Base-by-base conservation (phyloP, 306 rosid species). In the Cucumis hystrix region DNA sequence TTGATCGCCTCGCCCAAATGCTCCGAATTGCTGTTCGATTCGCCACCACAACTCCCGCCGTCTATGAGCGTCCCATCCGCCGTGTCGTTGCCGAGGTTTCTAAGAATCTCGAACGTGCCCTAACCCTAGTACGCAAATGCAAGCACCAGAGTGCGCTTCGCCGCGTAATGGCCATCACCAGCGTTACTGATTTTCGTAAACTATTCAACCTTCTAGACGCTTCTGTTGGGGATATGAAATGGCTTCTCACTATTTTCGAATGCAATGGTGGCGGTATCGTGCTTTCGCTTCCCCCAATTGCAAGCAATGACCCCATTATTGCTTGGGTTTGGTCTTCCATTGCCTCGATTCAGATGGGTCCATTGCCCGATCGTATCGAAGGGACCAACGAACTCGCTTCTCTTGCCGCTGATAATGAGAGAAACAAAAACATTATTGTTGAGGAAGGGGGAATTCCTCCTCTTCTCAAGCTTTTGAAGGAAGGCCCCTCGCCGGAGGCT, bases 261-360 rank as follows among this genome's bases (percentile, higher is more conserved):
- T 87, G 73, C 74, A 41, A 39, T 33, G 86, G 91, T 5, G 91
- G 86, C n/a, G 97, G 86, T 1, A 70, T 83, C 45, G 75, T 67
- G 30, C 74, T 93, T 10, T 83, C 96, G 0, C 88, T 93, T 8
- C 96, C 97, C 1, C 96, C 93, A 3, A 93, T 93, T 16, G 93
- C 91, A 1, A 88, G 91, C 76, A 91, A 86, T 54, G 93, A 91
- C 80, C 97, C 97, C 0, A 93, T 93, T 8, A 82, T 93, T 16
- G 89, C 97, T 1, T 93, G 97, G 97, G 97, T 93, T 1, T 91
- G 98, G 98, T 87, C 97, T 43, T 79, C 60, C 61, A 86, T 80
- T 33, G 87, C 93, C 33, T 82, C 93, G 1, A 81, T 91, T 18
- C 98, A 89, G 59, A 82, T 91, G 90, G 97, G 97, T 25, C 89